Evolutionary conservation across 768 basidiomycete genomes (phyloP).

Genomic region (Suillus plorans): DNA sequence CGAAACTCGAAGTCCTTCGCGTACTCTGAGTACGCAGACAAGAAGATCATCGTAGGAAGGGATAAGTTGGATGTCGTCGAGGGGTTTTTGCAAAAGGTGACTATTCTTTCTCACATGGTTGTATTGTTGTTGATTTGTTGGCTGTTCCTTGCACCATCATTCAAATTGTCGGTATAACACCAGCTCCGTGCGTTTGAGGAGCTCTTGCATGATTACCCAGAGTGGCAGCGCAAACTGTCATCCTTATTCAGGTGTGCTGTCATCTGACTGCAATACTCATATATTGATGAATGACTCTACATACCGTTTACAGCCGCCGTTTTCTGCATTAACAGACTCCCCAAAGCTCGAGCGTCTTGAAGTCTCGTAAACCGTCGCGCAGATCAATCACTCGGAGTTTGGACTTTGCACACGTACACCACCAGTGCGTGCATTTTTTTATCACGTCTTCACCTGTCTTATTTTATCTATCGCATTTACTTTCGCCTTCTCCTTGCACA

Average conservation of each 20-base stretch:
- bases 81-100: constrained; percentile 92
- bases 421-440: constrained; percentile 68
- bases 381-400: constrained; percentile 80
- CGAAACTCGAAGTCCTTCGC: constrained; percentile 85
- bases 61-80: constrained; percentile 99
- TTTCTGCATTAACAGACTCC: constrained; percentile 87
- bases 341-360: constrained; percentile 86
- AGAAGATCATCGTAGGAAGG: constrained; percentile 97
- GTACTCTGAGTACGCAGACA: constrained; percentile 78
- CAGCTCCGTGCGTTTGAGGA: constrained; percentile 95
- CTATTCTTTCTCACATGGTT: neutral
- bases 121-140: neutral
- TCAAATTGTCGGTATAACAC: neutral
- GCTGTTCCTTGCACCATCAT: neutral
- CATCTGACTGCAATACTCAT: neutral
- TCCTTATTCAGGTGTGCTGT: constrained; percentile 48
- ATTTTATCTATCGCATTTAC: neutral
- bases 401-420: constrained; percentile 96
- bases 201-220: constrained; percentile 87
- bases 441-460: neutral
- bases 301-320: constrained; percentile 69
- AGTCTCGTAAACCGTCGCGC: constrained; percentile 90
- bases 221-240: constrained; percentile 88
- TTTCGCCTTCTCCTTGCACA: too few relatives aligned
- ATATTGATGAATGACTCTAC: constrained; percentile 37